Base-by-base conservation (phyloP, 2,329 filamentous ascomycete genomes). In the Cercospora citrullina region DNA sequence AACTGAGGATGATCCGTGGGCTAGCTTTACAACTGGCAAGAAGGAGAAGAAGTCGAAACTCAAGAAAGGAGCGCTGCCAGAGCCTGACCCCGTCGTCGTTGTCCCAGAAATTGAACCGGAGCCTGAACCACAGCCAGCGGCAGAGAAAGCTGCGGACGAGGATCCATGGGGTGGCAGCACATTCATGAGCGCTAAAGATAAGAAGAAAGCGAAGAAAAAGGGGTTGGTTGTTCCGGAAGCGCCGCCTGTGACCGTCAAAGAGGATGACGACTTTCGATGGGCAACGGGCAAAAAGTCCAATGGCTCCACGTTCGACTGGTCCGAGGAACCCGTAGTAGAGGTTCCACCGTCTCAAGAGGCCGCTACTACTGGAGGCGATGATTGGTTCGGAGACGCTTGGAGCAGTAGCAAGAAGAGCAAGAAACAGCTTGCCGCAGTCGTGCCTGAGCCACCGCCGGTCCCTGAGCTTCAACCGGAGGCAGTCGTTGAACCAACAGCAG, bases 381-480 rank as follows among this genome's bases (percentile, higher is more conserved):
- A 85, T 68, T 86, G 87, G 72, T 87, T 87, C 76, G 83, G 81
- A 68, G 84, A 81, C 69, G 87, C 86, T 80, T 85, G 84, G 60
- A 68, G 69, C 31, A 84, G 59, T 69, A 87, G 84, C 70, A 79
- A 81, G 68, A 84, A 85, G 77, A 85, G 85, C 76, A 86, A 86
- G 62, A 74, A 71, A 33, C 76, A 76, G 65, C 77, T 76, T 65
- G 64, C 69, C 28, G 71, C 68, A 48, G 69, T 69, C 8, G 67
- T 45, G 12, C 72, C 72, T 2, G 72, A 75, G 31, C 71, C 74
- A 21, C 67, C 67, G 7, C 45, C 21, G 9, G 33, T 53, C 45
- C 33, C 63, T 48, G 66, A 69, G 28, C 71, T 71, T 66, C 75
- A 72, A 65, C 82, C 84, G n/a, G 83, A 82, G 69, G 80, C 77